Evolutionary conservation across 345 rosid species (phyloP).

Genomic region (Eucalyptus urophylla): DNA sequence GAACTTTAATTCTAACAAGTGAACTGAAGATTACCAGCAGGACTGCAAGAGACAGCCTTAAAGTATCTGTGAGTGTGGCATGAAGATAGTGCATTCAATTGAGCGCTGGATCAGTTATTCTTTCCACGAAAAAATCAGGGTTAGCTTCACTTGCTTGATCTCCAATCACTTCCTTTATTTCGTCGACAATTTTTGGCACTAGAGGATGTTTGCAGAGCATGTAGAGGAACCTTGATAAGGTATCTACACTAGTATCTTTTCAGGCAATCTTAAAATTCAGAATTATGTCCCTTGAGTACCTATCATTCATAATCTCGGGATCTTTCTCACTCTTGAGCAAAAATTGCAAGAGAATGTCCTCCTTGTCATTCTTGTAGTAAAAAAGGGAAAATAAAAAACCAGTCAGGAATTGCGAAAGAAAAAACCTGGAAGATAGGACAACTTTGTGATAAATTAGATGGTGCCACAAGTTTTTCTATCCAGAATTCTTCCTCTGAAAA

Average conservation of each 20-base stretch:
- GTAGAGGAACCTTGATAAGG: background rate
- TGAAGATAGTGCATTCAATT: constrained; percentile 62
- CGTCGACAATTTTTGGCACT: constrained; percentile 56
- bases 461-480: background rate
- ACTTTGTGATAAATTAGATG: too few species aligned
- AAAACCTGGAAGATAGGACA: too few species aligned
- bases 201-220: background rate
- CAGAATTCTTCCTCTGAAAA: background rate
- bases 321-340: constrained; percentile 40
- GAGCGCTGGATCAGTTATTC: constrained; percentile 25
- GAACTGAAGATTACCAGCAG: constrained; percentile 29
- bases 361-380: constrained; percentile 6
- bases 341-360: constrained; percentile 57
- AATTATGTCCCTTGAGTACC: constrained; percentile 61
- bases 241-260: constrained; percentile 43
- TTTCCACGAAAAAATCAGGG: constrained; percentile 20
- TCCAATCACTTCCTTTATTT: constrained; percentile 30
- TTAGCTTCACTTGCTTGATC: background rate
- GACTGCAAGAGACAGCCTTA: constrained; percentile 54
- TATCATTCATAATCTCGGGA: constrained; percentile 44
- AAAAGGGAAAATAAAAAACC: background rate
- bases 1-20: background rate
- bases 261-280: constrained; percentile 63
- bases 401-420: too few species aligned
- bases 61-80: constrained; percentile 68